Conservation (phyloP, 305 asterid genomes). For the Plantago rigida region DNA sequence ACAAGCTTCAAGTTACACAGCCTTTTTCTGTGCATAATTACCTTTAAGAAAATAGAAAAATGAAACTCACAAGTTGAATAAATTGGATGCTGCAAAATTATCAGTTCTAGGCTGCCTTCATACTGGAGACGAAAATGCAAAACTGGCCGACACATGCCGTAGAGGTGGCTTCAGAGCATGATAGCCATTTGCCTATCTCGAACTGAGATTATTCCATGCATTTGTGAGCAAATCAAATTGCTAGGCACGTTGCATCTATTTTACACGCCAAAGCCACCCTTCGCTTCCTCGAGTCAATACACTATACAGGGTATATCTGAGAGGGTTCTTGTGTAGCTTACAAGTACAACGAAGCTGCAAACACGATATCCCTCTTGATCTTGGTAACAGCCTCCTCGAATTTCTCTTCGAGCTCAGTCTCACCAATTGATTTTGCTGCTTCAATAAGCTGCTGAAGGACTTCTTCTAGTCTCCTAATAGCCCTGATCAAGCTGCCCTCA, state of each 20-base stretch:
- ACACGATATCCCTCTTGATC: conserved; percentile 97
- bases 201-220: not conserved
- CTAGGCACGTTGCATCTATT: not conserved
- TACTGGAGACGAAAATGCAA: too few species aligned
- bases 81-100: too few species aligned
- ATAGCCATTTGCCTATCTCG: not conserved
- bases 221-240: not conserved
- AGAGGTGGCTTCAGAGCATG: not conserved
- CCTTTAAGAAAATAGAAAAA: too few species aligned
- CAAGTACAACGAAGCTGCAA: conserved; percentile 87
- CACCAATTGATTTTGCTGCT: conserved; percentile 89
- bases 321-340: conserved; percentile 24
- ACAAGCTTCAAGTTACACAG: too few species aligned
- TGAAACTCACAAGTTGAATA: too few species aligned
- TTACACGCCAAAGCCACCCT: not conserved
- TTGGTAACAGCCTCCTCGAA: conserved; percentile 81
- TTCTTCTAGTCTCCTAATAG: conserved; percentile 91
- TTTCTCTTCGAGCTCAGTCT: conserved; percentile 68
- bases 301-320: not conserved
- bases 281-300: not conserved
- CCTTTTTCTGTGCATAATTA: too few species aligned
- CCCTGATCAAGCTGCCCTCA: conserved; percentile 93
- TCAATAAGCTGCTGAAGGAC: conserved; percentile 85
- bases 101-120: too few species aligned
- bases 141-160: too few species aligned